Evolutionary conservation across 2,329 filamentous ascomycete species (phyloP).

Genomic region (Zymoseptoria brevis): DNA sequence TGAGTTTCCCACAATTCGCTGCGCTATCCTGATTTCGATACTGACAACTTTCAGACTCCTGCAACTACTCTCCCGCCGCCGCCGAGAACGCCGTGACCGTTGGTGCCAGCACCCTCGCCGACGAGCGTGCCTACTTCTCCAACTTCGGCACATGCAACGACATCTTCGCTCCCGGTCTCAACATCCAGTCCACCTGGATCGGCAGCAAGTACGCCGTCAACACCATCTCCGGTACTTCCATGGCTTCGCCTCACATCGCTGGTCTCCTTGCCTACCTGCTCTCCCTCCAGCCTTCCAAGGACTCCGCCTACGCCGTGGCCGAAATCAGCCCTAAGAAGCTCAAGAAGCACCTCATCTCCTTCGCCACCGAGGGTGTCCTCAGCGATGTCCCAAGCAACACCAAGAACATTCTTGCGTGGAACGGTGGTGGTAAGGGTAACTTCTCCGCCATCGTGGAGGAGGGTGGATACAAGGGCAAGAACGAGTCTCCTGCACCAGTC

Average conservation of each 20-base stretch:
- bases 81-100: slow-evolving; percentile 90
- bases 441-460: slow-evolving; percentile 48
- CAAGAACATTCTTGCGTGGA: slow-evolving; percentile 95
- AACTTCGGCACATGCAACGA: slow-evolving; percentile 99
- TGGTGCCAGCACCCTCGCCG: slow-evolving; percentile 84
- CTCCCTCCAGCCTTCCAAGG: slow-evolving; percentile 81
- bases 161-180: slow-evolving; percentile 85
- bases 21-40: not conserved
- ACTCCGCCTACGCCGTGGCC: slow-evolving; percentile 86
- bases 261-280: slow-evolving; percentile 97
- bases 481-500: slow-evolving; percentile 17
- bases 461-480: slow-evolving; percentile 30
- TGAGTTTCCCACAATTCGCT: not conserved
- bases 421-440: slow-evolving; percentile 92
- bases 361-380: slow-evolving; percentile 72
- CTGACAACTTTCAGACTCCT: slow-evolving; percentile 58
- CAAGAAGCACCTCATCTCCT: slow-evolving; percentile 76
- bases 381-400: slow-evolving; percentile 78
- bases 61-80: slow-evolving; percentile 97
- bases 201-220: slow-evolving; percentile 93
- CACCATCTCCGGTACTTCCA: slow-evolving; percentile 98
- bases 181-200: slow-evolving; percentile 75
- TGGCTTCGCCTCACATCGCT: slow-evolving; percentile 95
- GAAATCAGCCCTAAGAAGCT: slow-evolving; percentile 88
- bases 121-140: slow-evolving; percentile 99